Evolutionary conservation across 2,329 filamentous ascomycete genomes (phyloP).

Genomic region (Penicillium concentricum): DNA sequence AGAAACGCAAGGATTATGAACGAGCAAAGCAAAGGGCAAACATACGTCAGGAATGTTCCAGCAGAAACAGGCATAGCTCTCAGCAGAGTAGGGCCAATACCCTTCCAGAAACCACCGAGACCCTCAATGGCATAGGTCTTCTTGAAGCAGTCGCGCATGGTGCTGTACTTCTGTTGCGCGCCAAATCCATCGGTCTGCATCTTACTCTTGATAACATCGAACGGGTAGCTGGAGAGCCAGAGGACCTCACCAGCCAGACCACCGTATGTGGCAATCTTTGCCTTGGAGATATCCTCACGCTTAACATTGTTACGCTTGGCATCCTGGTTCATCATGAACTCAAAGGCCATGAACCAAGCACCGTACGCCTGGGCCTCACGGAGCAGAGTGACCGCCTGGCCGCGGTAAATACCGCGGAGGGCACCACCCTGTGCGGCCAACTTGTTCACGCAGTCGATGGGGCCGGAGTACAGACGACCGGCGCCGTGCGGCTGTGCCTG

Average conservation of each 20-base stretch:
- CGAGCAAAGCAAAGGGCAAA: conserved; percentile 11
- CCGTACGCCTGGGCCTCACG: conserved; percentile 95
- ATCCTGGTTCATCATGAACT: conserved; percentile 93
- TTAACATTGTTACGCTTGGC: conserved; percentile 72
- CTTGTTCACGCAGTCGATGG: conserved; percentile 86
- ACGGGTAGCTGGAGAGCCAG: conserved; percentile 90
- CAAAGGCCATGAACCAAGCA: conserved; percentile 90
- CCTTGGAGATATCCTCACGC: conserved; percentile 73
- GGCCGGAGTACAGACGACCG: conserved; percentile 74
- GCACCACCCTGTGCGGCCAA: conserved; percentile 69
- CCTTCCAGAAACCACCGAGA: conserved; percentile 86
- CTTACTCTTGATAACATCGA: conserved; percentile 98
- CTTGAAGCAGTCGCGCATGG: conserved; percentile 85
- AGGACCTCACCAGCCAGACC: conserved; percentile 90
- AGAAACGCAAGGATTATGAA: neutral
- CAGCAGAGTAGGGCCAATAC: conserved; percentile 82
- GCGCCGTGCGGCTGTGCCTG: conserved; percentile 94
- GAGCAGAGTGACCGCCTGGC: conserved; percentile 77
- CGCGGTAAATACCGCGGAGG: conserved; percentile 76
- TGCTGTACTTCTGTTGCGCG: conserved; percentile 65
- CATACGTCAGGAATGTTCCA: conserved; percentile 85
- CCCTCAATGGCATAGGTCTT: conserved; percentile 80
- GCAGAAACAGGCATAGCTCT: conserved; percentile 97
- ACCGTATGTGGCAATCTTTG: conserved; percentile 89
- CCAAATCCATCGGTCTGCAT: conserved; percentile 98